phyloP scores from a whole-genome alignment of 140 eudicot species.

The Flaveria floridana region DNA sequence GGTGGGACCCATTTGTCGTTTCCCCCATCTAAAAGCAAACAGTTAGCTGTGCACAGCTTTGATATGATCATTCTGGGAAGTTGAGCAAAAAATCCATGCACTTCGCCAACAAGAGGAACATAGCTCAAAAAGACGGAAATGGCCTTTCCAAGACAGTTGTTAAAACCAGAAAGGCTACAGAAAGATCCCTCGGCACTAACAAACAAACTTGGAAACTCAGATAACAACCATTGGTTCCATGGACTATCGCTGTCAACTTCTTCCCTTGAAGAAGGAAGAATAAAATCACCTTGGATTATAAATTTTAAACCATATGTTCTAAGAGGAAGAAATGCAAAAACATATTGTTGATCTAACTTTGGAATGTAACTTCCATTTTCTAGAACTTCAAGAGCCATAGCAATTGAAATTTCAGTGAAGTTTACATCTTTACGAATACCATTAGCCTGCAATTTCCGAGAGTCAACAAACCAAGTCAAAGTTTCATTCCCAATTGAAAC shows the following conservation, averaged over 20 bases:
- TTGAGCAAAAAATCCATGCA: conserved; percentile 81
- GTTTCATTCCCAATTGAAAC: conserved; percentile 65
- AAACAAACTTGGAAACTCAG: conserved; percentile 73
- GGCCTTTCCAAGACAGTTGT: conserved; percentile 55
- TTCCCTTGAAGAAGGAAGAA: conserved; percentile 95
- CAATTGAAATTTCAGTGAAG: conserved; percentile 76
- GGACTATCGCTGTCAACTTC: conserved; percentile 91
- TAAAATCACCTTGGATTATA: conserved; percentile 89
- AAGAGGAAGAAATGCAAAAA: conserved; percentile 90
- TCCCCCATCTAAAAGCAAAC: conserved; percentile 67
- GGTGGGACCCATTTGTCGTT: conserved; percentile 75
- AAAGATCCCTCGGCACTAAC: conserved; percentile 64
- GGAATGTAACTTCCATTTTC: conserved; percentile 47
- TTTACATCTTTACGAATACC: conserved; percentile 57
- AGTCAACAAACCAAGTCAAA: conserved; percentile 70
- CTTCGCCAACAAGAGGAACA: conserved; percentile 86
- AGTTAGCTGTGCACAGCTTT: conserved; percentile 64
- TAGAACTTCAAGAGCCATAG: conserved; percentile 63
- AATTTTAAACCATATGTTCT: conserved; percentile 86
- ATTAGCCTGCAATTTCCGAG: conserved; percentile 49
- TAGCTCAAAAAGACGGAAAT: conserved; percentile 69
- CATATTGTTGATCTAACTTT: conserved; percentile 67
- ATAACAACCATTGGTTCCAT: conserved; percentile 90
- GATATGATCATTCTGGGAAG: conserved; percentile 85
- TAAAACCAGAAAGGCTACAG: conserved; percentile 67